phyloP scores from a whole-genome alignment of 805 yeast genomes.

The Wickerhamomyces bovis region DNA sequence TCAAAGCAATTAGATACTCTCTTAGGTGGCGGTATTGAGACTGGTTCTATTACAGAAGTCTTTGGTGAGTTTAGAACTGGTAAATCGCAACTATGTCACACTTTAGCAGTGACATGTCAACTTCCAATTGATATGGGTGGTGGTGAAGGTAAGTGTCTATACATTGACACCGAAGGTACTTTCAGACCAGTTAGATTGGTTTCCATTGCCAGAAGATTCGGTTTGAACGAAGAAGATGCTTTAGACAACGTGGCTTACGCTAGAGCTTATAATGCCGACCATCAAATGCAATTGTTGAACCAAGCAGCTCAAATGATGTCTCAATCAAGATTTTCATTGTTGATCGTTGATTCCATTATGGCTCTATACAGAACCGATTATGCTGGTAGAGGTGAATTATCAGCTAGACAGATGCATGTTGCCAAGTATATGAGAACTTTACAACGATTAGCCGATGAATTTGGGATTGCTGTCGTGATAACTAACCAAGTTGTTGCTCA shows the following conservation, averaged over 20 bases:
- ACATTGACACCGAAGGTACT: conserved; percentile 96
- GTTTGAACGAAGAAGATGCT: conserved; percentile 89
- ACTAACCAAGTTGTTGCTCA: conserved; percentile 97
- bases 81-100: conserved; percentile 94
- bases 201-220: conserved; percentile 86
- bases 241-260: conserved; percentile 96
- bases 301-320: conserved; percentile 97
- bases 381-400: conserved; percentile 91
- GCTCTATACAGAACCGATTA: conserved; percentile 92
- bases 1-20: conserved; percentile 89
- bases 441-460: conserved; percentile 93
- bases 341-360: conserved; percentile 97
- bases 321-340: conserved; percentile 79
- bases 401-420: conserved; percentile 91
- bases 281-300: conserved; percentile 77
- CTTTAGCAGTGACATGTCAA: conserved; percentile 94
- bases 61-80: conserved; percentile 98
- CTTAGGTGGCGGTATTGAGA: conserved; percentile 94
- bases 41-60: conserved; percentile 93
- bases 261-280: conserved; percentile 95
- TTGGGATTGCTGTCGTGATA: conserved; percentile 93
- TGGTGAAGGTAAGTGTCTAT: conserved; percentile 95
- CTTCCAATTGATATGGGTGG: conserved; percentile 96
- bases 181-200: conserved; percentile 88
- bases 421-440: conserved; percentile 88